phyloP scores from a whole-genome alignment of 495 filamentous ascomycete genomes.

The Xylaria telfairii region DNA sequence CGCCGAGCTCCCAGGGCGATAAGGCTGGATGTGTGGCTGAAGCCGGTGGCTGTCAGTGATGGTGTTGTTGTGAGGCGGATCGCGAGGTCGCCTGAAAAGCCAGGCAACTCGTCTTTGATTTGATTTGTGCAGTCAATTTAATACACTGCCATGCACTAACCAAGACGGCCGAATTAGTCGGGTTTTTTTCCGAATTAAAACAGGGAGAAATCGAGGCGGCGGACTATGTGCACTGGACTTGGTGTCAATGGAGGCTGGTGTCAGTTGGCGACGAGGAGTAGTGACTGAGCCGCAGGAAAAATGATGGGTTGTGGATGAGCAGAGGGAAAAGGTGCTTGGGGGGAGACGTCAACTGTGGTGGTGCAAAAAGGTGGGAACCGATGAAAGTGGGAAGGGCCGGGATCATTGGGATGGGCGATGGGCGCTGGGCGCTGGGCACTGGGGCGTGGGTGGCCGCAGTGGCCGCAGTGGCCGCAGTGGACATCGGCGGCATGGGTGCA shows the following conservation, averaged over 20 bases:
- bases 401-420: neutral
- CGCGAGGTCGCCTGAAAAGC: conserved; percentile 4
- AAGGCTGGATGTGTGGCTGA: conserved; percentile 57
- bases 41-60: conserved; percentile 53
- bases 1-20: conserved; percentile 41
- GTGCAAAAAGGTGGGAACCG: conserved; percentile 45
- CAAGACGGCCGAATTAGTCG: neutral
- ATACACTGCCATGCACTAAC: neutral
- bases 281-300: conserved; percentile 45
- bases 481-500: neutral
- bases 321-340: conserved; percentile 41
- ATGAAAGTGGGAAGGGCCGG: conserved; percentile 31
- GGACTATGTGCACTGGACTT: conserved; percentile 21
- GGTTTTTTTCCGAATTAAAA: conserved; percentile 23
- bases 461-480: too few relatives aligned
- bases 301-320: conserved; percentile 43
- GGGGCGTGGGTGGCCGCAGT: conserved; percentile 10
- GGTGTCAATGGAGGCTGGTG: conserved; percentile 36
- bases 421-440: neutral
- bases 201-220: conserved; percentile 18
- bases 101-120: conserved; percentile 25
- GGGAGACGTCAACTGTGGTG: conserved; percentile 41
- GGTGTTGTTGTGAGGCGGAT: conserved; percentile 36
- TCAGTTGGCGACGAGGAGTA: conserved; percentile 31
- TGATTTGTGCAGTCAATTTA: conserved; percentile 3